phyloP scores from a whole-genome alignment of 2,329 filamentous ascomycete species.

The Paracorniculantispora psalliotae region DNA sequence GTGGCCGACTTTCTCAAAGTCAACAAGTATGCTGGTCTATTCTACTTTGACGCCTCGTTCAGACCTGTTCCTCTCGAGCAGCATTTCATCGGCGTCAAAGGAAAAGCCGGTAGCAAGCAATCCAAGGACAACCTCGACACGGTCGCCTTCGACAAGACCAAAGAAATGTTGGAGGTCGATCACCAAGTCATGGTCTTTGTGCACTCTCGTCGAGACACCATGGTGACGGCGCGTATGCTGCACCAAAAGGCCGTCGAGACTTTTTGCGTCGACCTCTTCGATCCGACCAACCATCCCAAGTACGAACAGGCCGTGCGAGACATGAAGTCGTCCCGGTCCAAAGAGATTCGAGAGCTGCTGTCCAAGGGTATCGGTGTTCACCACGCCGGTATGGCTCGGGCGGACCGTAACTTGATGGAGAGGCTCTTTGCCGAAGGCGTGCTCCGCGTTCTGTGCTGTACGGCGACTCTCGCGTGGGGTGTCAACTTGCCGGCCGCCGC shows the following conservation, averaged over 20 bases:
- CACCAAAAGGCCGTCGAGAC: slow-evolving; percentile 83
- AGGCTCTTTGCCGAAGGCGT: slow-evolving; percentile 85
- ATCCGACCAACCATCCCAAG: slow-evolving; percentile 70
- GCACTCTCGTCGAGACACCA: slow-evolving; percentile 90
- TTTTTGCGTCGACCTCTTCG: slow-evolving; percentile 74
- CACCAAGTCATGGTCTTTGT: slow-evolving; percentile 99
- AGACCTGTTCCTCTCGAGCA: slow-evolving; percentile 93
- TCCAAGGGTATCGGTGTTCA: slow-evolving; percentile 91
- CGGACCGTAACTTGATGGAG: slow-evolving; percentile 94
- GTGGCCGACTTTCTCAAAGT: slow-evolving; percentile 96
- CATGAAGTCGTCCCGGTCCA: slow-evolving; percentile 78
- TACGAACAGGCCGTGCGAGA: slow-evolving; percentile 78
- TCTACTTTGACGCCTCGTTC: slow-evolving; percentile 96
- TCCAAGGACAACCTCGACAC: slow-evolving; percentile 86
- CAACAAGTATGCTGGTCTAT: slow-evolving; percentile 85
- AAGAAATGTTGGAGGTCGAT: slow-evolving; percentile 83
- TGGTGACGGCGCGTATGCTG: slow-evolving; percentile 79
- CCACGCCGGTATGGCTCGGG: slow-evolving; percentile 92
- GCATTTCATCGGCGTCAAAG: slow-evolving; percentile 94
- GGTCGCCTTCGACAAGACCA: slow-evolving; percentile 88
- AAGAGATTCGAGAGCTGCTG: slow-evolving; percentile 83
- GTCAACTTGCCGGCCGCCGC: slow-evolving; percentile 96
- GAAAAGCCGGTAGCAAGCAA: slow-evolving; percentile 74
- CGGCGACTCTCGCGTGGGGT: slow-evolving; percentile 95
- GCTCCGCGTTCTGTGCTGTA: slow-evolving; percentile 97